Conservation (phyloP, 164 flowering plant species). For the Chimonanthus salicifolius region DNA sequence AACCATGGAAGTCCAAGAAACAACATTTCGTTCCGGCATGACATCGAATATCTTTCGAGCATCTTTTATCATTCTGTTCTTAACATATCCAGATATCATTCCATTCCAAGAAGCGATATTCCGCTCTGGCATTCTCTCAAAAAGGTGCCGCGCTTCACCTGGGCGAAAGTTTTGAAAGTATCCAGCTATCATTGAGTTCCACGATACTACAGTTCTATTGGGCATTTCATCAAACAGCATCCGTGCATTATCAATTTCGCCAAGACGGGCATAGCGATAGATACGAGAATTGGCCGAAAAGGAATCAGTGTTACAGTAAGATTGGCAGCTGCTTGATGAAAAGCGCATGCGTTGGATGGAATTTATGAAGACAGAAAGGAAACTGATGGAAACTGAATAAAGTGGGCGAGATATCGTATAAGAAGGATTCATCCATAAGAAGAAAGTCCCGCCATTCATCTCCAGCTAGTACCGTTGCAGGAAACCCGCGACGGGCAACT, state of each 20-base stretch:
- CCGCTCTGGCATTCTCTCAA: constrained; percentile 59
- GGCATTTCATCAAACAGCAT: constrained; percentile 51
- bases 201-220: constrained; percentile 32
- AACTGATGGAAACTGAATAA: background rate
- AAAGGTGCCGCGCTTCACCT: constrained; percentile 39
- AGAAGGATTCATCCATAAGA: no score
- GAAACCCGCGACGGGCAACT: no score
- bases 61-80: constrained; percentile 45
- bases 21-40: constrained; percentile 62
- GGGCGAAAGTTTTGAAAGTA: constrained; percentile 51
- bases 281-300: constrained; percentile 31
- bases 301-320: constrained; percentile 20
- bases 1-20: constrained; percentile 75
- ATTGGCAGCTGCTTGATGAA: constrained; percentile 12
- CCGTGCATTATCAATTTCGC: constrained; percentile 50
- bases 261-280: constrained; percentile 37
- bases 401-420: background rate
- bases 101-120: constrained; percentile 63
- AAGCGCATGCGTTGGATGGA: constrained; percentile 10
- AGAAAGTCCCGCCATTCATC: no score
- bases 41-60: constrained; percentile 50
- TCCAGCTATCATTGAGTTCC: constrained; percentile 62
- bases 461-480: no score
- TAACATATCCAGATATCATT: constrained; percentile 59
- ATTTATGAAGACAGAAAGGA: background rate